Base-by-base conservation (phyloP, 306 rosid genomes). In the Sesbania bispinosa region DNA sequence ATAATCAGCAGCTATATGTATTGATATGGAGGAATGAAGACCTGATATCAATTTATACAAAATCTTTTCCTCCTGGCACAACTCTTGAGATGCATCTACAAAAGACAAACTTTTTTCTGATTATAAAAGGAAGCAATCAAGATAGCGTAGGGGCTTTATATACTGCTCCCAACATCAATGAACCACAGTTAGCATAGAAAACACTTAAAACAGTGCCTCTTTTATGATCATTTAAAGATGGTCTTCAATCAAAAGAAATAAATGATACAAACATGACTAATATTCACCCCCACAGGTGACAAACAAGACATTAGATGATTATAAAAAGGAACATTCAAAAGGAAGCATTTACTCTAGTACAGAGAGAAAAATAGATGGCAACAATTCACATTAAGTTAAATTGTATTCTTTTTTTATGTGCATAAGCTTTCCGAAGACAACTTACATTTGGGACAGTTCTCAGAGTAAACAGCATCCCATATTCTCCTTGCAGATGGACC, bases 391-490 rank as follows among this genome's bases (percentile, higher is more conserved):
- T n/a, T n/a, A n/a, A n/a, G n/a, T n/a, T n/a, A n/a, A n/a, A n/a
- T n/a, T n/a, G n/a, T n/a, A n/a, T n/a, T n/a, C n/a, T n/a, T n/a
- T n/a, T n/a, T 58, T 30, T 13, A 26, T 14, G 16, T 19, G 23
- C 29, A 59, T 24, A 65, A 64, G 35, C 54, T 48, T 58, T 66
- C 39, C 0, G n/a, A 16, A 64, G 42, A 50, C 23, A 47, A 58
- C 92, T 85, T 71, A 94, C 99, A 86, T 88, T 91, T 94, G 53
- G 99, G 97, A 75, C 99, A 94, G 87, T 94, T 94, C 82, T 94
- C 98, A 47, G 92, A 78, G 78, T 94, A 94, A 67, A 89, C 55
- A 66, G 95, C 90, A 75, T 90, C 97, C 98, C 98, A 89, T 73
- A 94, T 91, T 81, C 99, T 89, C 79, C 93, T 83, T 53, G 99